phyloP scores from a whole-genome alignment of 257 asterid genomes.

The Rauvolfia tetraphylla region DNA sequence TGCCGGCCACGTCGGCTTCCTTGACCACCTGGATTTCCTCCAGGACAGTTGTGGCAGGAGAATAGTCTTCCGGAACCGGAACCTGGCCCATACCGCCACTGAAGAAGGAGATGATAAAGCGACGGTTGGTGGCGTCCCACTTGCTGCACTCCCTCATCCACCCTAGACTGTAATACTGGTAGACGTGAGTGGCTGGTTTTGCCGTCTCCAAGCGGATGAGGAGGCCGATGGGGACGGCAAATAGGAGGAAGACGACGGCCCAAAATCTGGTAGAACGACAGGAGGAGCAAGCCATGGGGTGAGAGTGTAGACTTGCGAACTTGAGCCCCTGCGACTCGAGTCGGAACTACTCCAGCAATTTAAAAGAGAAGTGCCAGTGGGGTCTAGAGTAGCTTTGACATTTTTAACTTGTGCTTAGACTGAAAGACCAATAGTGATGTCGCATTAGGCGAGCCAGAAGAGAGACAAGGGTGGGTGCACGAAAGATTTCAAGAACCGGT shows the following conservation, averaged over 20 bases:
- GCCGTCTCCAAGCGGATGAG: constrained; percentile 58
- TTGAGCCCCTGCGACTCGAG: background rate
- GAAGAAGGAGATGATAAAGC: constrained; percentile 76
- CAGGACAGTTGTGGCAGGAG: constrained; percentile 15
- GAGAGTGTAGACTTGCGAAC: background rate
- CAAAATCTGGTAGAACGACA: constrained; percentile 49
- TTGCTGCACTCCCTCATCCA: constrained; percentile 86
- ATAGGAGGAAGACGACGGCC: constrained; percentile 44
- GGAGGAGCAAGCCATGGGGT: constrained; percentile 36
- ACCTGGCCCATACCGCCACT: constrained; percentile 81
- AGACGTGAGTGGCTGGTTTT: constrained; percentile 49
- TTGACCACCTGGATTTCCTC: constrained; percentile 59
- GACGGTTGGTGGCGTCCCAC: constrained; percentile 69
- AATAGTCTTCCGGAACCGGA: constrained; percentile 29
- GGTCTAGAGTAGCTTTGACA: constrained; percentile 1
- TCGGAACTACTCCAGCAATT: background rate
- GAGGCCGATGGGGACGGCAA: constrained; percentile 71
- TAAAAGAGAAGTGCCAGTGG: background rate
- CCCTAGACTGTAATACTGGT: constrained; percentile 58
- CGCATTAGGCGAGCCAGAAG: too few species aligned
- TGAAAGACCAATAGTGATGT: too few species aligned
- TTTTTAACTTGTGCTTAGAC: background rate
- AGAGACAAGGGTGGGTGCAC: too few species aligned
- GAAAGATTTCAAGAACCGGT: too few species aligned
- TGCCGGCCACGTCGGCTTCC: constrained; percentile 57